Percentiles rank a stretch among this genome's conserved stretches.
Conservation (phyloP, 768 basidiomycete species). For the Lactifluus subvellereus region DNA sequence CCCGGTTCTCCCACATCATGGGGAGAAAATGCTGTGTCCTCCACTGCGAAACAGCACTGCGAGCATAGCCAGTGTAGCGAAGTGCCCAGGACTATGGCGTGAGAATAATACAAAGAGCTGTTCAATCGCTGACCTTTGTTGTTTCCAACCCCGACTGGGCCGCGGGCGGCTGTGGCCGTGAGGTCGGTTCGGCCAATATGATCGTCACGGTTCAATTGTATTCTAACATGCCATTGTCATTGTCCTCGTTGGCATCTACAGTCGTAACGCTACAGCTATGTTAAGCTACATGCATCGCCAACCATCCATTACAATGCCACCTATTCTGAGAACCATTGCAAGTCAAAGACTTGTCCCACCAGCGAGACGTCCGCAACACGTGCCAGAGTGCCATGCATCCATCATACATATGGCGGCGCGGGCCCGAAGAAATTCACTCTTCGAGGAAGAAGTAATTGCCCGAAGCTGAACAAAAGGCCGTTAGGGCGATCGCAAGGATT, state of each 20-base stretch:
- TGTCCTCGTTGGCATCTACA: not conserved
- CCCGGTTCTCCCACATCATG: not conserved
- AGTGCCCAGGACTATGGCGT: not conserved
- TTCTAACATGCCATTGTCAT: not conserved
- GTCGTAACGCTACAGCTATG: constrained; percentile 14
- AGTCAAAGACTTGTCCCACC: not conserved
- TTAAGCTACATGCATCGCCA: constrained; percentile 7
- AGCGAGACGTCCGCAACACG: not conserved
- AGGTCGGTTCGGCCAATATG: not conserved
- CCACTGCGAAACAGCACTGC: not conserved
- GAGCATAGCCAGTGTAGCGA: not conserved
- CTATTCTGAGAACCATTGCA: not conserved
- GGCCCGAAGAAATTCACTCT: constrained; percentile 40
- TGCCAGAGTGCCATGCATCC: not conserved
- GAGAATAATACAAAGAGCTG: not conserved
- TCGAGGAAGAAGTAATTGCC: constrained; percentile 94
- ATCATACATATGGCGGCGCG: not conserved
- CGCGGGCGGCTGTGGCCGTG: not conserved
- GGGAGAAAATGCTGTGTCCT: not conserved
- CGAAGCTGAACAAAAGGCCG: constrained; percentile 40
- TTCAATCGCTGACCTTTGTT: constrained; percentile 12
- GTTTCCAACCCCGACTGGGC: constrained; percentile 6
- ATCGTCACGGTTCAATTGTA: not conserved
- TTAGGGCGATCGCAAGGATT: constrained; percentile 5
- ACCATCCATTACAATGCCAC: not conserved